A percentile compares a stretch with the other conserved stretches of the same genome.
Evolutionary conservation across 2,329 filamentous ascomycete species (phyloP).

Genomic region (Ploettnerulaceae sp.): DNA sequence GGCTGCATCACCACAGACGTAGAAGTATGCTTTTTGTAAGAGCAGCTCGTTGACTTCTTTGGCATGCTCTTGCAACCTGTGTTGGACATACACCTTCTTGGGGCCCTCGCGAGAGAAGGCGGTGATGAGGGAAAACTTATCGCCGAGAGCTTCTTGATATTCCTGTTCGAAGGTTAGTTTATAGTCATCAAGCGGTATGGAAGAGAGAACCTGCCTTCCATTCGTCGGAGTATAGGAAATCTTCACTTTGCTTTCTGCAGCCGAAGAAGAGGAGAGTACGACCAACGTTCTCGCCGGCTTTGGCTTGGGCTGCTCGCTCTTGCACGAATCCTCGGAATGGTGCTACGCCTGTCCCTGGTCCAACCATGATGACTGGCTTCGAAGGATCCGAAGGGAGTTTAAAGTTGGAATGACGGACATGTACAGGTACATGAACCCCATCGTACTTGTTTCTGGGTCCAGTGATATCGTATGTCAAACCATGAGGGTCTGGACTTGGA

Average conservation of each 20-base stretch:
- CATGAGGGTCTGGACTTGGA: conserved; percentile 72
- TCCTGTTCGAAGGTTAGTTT: conserved; percentile 47
- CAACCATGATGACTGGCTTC: conserved; percentile 93
- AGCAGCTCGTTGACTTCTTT: conserved; percentile 84
- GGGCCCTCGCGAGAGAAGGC: conserved; percentile 88
- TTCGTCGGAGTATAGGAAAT: conserved; percentile 88
- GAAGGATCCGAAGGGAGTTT: conserved; percentile 93
- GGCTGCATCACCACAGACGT: conserved; percentile 95
- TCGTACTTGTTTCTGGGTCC: conserved; percentile 97
- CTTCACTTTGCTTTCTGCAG: conserved; percentile 80
- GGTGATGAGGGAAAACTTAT: conserved; percentile 84
- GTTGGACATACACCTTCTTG: conserved; percentile 96
- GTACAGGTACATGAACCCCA: conserved; percentile 88
- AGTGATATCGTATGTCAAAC: conserved; percentile 77
- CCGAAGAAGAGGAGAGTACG: conserved; percentile 92
- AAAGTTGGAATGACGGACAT: conserved; percentile 98
- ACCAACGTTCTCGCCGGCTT: conserved; percentile 76
- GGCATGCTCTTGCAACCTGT: conserved; percentile 77
- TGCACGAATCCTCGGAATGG: conserved; percentile 95
- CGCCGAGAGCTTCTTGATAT: conserved; percentile 77
- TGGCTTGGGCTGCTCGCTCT: conserved; percentile 79
- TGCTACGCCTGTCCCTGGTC: conserved; percentile 92
- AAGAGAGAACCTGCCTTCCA: conserved; percentile 70
- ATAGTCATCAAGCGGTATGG: conserved; percentile 18
- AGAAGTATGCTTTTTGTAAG: conserved; percentile 85